Evolutionary conservation across 2,329 filamentous ascomycete genomes (phyloP).

Genomic region (Neonectria magnoliae): DNA sequence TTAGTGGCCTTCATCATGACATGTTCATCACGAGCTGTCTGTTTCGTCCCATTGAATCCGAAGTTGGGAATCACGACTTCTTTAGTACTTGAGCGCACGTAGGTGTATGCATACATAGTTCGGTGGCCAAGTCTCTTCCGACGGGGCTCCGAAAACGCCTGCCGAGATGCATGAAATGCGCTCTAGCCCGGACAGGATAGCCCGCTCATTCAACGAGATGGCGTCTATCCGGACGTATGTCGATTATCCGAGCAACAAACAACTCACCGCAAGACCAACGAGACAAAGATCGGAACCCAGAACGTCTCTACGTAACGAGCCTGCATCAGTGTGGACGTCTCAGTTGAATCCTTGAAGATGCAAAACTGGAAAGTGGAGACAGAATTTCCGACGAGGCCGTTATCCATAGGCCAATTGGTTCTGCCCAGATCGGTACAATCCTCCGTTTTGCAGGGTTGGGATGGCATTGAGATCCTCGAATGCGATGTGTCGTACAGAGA

Average conservation of each 20-base stretch:
- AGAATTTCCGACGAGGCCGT: conserved; percentile 15
- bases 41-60: neutral
- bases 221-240: conserved; percentile 25
- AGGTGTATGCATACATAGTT: neutral
- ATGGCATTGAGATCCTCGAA: conserved; percentile 31
- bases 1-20: too few relatives aligned
- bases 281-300: conserved; percentile 14
- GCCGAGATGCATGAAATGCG: conserved; percentile 26
- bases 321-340: conserved; percentile 28
- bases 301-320: conserved; percentile 23
- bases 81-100: conserved; percentile 18
- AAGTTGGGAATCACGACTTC: conserved; percentile 6
- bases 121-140: conserved; percentile 1
- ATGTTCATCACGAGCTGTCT: neutral
- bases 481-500: conserved; percentile 8
- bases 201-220: conserved; percentile 31
- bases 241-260: conserved; percentile 30
- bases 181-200: conserved; percentile 33
- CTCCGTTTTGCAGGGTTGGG: conserved; percentile 25
- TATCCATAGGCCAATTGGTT: conserved; percentile 40
- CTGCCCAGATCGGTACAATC: conserved; percentile 32
- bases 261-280: conserved; percentile 12
- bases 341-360: conserved; percentile 30
- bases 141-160: conserved; percentile 17
- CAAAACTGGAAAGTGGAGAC: conserved; percentile 31